Evolutionary conservation across 257 asterid species (phyloP).

Genomic region (Fraxinus pennsylvanica): DNA sequence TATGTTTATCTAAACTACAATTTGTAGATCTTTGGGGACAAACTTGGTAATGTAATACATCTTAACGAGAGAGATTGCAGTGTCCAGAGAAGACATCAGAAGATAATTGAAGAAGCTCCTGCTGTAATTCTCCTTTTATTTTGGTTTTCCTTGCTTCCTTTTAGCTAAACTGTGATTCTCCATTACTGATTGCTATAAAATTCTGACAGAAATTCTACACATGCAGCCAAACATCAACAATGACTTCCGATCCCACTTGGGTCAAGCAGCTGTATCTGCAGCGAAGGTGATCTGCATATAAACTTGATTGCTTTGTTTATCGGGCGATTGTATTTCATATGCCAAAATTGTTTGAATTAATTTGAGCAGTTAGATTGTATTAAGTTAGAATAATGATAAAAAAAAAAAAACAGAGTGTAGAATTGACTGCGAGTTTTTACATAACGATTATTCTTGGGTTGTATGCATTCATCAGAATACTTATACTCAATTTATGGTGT

Average conservation of each 20-base stretch:
- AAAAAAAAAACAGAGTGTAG: neutral
- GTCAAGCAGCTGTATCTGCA: conserved; percentile 97
- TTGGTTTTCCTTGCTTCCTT: conserved; percentile 23
- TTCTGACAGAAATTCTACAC: conserved; percentile 29
- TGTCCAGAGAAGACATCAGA: conserved; percentile 98
- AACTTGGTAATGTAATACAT: conserved; percentile 78
- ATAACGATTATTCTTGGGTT: neutral
- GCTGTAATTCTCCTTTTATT: conserved; percentile 57
- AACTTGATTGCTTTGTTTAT: conserved; percentile 24
- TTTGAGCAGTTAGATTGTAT: neutral
- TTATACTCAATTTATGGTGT: neutral
- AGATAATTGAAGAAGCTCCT: conserved; percentile 99
- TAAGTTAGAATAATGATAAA: neutral
- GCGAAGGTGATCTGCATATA: conserved; percentile 73
- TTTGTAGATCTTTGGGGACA: conserved; percentile 89
- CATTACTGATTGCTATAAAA: conserved; percentile 23
- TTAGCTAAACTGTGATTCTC: conserved; percentile 20
- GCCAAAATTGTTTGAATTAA: neutral
- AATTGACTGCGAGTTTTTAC: conserved; percentile 9
- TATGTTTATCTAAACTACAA: conserved; percentile 11
- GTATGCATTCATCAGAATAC: neutral
- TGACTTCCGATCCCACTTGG: conserved; percentile 78
- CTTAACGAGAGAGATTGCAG: conserved; percentile 98
- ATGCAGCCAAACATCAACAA: conserved; percentile 78
- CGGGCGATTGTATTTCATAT: conserved; percentile 10